A percentile compares a stretch with the other conserved stretches of the same genome.
Evolutionary conservation across 2,329 filamentous ascomycete genomes (phyloP).

Genomic region (Penicillium sp.): DNA sequence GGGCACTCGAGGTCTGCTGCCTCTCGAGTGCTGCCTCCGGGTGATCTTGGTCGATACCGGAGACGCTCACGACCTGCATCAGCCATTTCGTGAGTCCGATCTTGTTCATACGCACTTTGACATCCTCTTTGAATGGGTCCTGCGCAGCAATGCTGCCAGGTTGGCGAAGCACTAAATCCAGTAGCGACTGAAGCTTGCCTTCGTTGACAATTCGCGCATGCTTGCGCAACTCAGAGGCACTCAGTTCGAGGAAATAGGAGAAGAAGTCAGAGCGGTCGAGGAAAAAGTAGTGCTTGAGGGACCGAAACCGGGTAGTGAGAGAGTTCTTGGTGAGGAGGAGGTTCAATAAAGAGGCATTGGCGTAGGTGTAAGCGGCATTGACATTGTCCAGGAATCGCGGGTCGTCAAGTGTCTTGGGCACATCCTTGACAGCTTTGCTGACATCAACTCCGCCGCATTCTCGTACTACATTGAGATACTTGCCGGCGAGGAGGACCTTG

Average conservation of each 20-base stretch:
- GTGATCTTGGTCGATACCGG: constrained; percentile 83
- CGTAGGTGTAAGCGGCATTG: constrained; percentile 89
- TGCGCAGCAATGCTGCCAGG: constrained; percentile 89
- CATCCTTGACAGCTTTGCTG: constrained; percentile 79
- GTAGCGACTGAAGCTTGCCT: constrained; percentile 85
- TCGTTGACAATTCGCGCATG: constrained; percentile 85
- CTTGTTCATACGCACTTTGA: constrained; percentile 97
- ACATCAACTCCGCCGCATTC: constrained; percentile 96
- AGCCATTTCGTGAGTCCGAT: constrained; percentile 88
- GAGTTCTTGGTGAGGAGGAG: constrained; percentile 90
- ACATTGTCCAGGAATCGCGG: constrained; percentile 91
- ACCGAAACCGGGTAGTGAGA: constrained; percentile 79
- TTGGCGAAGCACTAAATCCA: constrained; percentile 96
- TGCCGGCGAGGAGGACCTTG: constrained; percentile 90
- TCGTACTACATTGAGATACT: constrained; percentile 95
- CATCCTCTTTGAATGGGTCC: constrained; percentile 97
- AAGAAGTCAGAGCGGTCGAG: constrained; percentile 97
- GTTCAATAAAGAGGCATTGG: constrained; percentile 88
- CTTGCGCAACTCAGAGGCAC: constrained; percentile 84
- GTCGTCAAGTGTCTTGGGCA: constrained; percentile 92
- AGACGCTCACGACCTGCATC: constrained; percentile 94
- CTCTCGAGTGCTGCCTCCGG: constrained; percentile 62
- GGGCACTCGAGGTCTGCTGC: constrained; percentile 68
- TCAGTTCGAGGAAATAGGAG: constrained; percentile 92
- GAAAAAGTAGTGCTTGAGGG: constrained; percentile 98